Conservation (phyloP, 1,284 basidiomycete species). For the Ganoderma lingzhi region DNA sequence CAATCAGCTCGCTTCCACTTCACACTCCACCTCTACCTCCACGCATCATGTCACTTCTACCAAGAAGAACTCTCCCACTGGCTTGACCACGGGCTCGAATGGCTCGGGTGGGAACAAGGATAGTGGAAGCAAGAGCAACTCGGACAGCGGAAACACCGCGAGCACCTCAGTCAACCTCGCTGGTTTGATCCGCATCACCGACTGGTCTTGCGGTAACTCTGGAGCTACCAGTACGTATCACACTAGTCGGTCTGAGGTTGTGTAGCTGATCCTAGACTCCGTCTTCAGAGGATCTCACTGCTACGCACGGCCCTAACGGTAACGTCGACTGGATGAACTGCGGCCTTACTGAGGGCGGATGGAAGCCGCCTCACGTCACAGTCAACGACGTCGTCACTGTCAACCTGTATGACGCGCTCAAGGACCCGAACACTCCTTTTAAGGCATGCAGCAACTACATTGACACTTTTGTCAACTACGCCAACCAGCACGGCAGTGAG, state of each 20-base stretch:
- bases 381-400: slow-evolving; percentile 61
- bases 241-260: neutral
- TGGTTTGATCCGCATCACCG: slow-evolving; percentile 25
- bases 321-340: slow-evolving; percentile 83
- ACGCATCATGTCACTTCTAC: slow-evolving; percentile 20
- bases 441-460: slow-evolving; percentile 66
- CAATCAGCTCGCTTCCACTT: slow-evolving; percentile 17
- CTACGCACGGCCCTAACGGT: slow-evolving; percentile 75
- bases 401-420: slow-evolving; percentile 60
- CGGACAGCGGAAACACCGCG: neutral
- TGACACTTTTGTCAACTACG: slow-evolving; percentile 69
- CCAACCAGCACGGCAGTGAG: slow-evolving; percentile 56
- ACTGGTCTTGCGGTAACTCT: slow-evolving; percentile 25
- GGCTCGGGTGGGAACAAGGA: neutral
- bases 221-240: slow-evolving; percentile 24
- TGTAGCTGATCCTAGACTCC: slow-evolving; percentile 8
- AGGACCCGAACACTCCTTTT: slow-evolving; percentile 64
- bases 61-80: slow-evolving; percentile 11
- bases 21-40: slow-evolving; percentile 12
- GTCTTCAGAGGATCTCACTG: slow-evolving; percentile 54
- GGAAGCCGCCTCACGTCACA: slow-evolving; percentile 68
- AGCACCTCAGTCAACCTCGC: slow-evolving; percentile 6
- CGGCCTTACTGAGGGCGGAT: slow-evolving; percentile 66
- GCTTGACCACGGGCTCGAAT: slow-evolving; percentile 16
- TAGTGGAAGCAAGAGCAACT: slow-evolving; percentile 2